Evolutionary conservation across 768 basidiomycete species (phyloP), one percentile per base, ranked within the genome.

Genomic region (Macrolepiota dolichaula): DNA sequence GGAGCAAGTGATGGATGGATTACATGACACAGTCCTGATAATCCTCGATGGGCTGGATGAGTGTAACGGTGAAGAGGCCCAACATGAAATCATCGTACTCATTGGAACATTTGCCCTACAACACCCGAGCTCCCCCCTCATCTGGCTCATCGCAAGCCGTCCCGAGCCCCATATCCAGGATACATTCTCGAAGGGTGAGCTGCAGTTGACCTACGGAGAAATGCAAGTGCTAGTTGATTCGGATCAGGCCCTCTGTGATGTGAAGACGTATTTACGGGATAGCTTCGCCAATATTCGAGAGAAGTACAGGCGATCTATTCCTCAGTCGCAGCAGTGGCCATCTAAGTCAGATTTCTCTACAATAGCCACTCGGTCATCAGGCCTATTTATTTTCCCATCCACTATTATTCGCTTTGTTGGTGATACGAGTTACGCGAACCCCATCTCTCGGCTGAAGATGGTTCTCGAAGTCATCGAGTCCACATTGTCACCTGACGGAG

Each of bases 11-110:
- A 2, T 40, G 2, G 2, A 3, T 3, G 38, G 38, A 11, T 13
- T 13, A 5, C 6, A 10, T 19, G 10, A 40, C 11, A 19, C 37
- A 0, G 22, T 55, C 4, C n/a, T 44, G 15, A 69, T 32, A 64
- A 71, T 50, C 7, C 29, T 58, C 27, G 73, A 74, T 58, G 72
- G 70, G 2, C 56, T 74, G 2, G 73, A 74, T 46, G 72, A 71
- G 55, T 71, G 71, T 24, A 38, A 61, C 12, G 32, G 35, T 36
- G 60, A 1, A 57, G 27, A 49, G 12, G 17, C 52, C 0, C 70
- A 69, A 27, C 42, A 25, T 11, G 47, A 63, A 19, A 49, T 72
- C 27, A 58, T 72, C 7, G 12, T 25, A 1, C 32, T 57, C 9
- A 62, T 72, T 10, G 49, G 17, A 0, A 35, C 27, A 6, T 58